These are phyloP conservation scores for Phytophthora pistaciae DNA, from an alignment of 352 stramenopile genomes.

Conservation along the genomic window DNA sequence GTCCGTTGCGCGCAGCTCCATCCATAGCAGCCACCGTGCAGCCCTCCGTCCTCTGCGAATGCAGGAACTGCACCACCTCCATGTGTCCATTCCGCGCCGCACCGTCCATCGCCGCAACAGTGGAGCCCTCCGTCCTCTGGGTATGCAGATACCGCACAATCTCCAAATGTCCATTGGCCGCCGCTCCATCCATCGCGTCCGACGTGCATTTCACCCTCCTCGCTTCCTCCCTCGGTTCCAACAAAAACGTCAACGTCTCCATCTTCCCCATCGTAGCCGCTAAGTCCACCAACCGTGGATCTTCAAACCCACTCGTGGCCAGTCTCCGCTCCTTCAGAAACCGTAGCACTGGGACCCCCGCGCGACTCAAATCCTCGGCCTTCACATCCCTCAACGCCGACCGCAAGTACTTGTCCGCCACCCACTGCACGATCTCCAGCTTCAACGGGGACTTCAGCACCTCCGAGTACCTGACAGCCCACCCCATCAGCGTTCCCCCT, in stretches of 20 bases:
- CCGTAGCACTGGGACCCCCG: conserved; percentile 21
- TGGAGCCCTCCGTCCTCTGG: conserved; percentile 37
- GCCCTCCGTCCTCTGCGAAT: conserved; percentile 20
- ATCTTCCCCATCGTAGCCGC: conserved; percentile 38
- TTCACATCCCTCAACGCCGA: conserved; percentile 28
- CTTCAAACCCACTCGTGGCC: conserved; percentile 28
- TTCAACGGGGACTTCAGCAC: conserved; percentile 8
- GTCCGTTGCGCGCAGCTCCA: conserved; percentile 32
- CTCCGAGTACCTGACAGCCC: conserved; percentile 38
- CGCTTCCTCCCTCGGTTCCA: conserved; percentile 11
- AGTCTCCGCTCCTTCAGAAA: conserved; percentile 24
- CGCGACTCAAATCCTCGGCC: conserved; percentile 41
- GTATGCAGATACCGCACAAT: conserved; percentile 46
- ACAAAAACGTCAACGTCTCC: conserved; percentile 25
- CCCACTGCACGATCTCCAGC: conserved; percentile 45
- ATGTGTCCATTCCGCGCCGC: conserved; percentile 44
- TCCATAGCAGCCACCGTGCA: conserved; percentile 48
- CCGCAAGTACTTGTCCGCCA: conserved; percentile 17
- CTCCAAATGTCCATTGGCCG: conserved; percentile 44
- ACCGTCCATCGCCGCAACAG: conserved; percentile 48
- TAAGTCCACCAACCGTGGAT: conserved; percentile 33
- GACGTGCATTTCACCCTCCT: conserved; percentile 19
- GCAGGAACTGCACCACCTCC: conserved; percentile 44
- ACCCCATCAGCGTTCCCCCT: conserved; percentile 32
- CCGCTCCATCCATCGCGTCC: conserved; percentile 46